Conservation (phyloP, 2,329 filamentous ascomycete genomes). For the Aureobasidium sp. region DNA sequence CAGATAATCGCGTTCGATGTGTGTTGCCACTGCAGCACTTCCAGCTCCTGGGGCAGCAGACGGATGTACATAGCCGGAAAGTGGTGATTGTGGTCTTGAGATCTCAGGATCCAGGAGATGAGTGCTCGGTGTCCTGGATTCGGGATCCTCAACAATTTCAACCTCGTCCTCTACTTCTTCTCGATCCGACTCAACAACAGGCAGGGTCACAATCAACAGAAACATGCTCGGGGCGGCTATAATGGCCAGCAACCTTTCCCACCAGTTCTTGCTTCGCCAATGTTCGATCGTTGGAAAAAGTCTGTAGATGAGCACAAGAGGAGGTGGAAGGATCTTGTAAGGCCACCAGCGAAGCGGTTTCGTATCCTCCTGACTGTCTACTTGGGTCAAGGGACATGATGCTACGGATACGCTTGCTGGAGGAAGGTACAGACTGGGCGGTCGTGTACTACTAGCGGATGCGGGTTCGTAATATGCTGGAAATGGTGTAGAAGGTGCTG, state of each 20-base stretch:
- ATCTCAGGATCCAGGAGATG: not conserved
- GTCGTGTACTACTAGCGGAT: constrained; percentile 39
- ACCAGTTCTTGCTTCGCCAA: constrained; percentile 76
- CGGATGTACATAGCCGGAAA: not conserved
- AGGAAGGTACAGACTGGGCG: constrained; percentile 52
- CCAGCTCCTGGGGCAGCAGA: not conserved
- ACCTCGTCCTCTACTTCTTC: constrained; percentile 36
- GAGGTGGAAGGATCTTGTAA: constrained; percentile 63
- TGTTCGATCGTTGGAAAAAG: constrained; percentile 81
- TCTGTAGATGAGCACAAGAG: constrained; percentile 62
- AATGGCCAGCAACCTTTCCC: constrained; percentile 73
- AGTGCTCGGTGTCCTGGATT: not conserved
- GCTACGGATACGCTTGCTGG: constrained; percentile 44
- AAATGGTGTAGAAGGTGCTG: constrained; percentile 54
- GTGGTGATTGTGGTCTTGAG: not conserved
- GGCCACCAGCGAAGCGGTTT: constrained; percentile 70
- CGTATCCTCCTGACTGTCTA: constrained; percentile 32
- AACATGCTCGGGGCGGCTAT: constrained; percentile 88
- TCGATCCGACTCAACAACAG: constrained; percentile 70
- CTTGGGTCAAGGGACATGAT: constrained; percentile 32
- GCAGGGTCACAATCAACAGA: constrained; percentile 79
- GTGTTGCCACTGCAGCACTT: constrained; percentile 17
- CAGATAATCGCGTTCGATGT: constrained; percentile 17
- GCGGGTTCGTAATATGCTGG: constrained; percentile 53
- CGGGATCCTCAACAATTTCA: not conserved